Evolutionary conservation across 768 basidiomycete genomes (phyloP).

Genomic region (Leccinum incarnatum): DNA sequence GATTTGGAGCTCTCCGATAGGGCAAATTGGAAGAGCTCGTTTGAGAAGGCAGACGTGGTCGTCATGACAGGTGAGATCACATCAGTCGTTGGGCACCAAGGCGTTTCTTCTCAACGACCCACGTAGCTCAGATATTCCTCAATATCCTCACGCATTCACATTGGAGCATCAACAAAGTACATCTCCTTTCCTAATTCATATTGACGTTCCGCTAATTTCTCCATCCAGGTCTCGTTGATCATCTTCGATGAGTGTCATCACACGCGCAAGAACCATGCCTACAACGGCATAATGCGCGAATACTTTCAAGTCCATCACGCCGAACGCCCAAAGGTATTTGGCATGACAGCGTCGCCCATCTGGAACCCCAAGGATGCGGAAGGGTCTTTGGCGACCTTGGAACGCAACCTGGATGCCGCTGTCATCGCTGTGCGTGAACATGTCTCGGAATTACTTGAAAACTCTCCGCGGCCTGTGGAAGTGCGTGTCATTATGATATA

Average conservation of each 20-base stretch:
- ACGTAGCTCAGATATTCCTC: conserved; percentile 74
- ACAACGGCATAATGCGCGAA: conserved; percentile 56
- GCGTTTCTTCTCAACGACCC: conserved; percentile 3
- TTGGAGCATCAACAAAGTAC: conserved; percentile 66
- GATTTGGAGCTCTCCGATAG: conserved; percentile 72
- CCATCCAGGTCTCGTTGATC: conserved; percentile 49
- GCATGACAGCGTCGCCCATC: conserved; percentile 90
- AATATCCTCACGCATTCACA: conserved; percentile 80
- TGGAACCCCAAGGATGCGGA: conserved; percentile 73
- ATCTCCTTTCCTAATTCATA: background rate
- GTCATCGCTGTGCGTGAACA: conserved; percentile 75
- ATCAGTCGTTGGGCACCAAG: background rate
- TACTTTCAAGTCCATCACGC: conserved; percentile 44
- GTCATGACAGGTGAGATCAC: conserved; percentile 73
- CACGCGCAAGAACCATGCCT: conserved; percentile 53
- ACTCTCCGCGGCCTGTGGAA: conserved; percentile 67
- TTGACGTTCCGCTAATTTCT: background rate
- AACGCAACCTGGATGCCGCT: conserved; percentile 69
- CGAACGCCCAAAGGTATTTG: conserved; percentile 79
- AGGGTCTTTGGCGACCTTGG: conserved; percentile 59
- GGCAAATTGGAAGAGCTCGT: conserved; percentile 58
- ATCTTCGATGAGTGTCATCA: conserved; percentile 62
- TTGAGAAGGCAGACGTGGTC: conserved; percentile 66
- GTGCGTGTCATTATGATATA: conserved; percentile 33
- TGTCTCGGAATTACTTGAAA: conserved; percentile 56